A percentile compares a stretch with the other conserved stretches of the same genome.
Conservation (phyloP, 495 filamentous ascomycete genomes). For the Polyplosphaeria fusca region DNA sequence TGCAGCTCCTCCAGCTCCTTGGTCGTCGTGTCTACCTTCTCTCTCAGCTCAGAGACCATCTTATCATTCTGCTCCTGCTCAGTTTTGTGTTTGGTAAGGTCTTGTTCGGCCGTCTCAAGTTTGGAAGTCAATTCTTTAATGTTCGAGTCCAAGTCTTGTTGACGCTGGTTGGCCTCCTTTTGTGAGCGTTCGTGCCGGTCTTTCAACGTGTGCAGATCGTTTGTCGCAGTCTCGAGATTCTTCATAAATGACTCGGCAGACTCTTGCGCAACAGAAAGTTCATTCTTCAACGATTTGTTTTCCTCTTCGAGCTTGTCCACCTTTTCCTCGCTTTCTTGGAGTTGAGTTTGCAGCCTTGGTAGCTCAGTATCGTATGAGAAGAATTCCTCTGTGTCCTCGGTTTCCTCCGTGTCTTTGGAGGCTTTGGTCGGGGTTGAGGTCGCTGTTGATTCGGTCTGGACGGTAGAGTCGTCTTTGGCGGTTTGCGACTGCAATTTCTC, state of each 20-base stretch:
- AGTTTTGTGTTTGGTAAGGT: constrained; percentile 47
- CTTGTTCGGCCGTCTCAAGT: constrained; percentile 59
- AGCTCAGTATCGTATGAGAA: constrained; percentile 84
- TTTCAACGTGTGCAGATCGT: constrained; percentile 31
- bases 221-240: constrained; percentile 37
- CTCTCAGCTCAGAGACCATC: constrained; percentile 26
- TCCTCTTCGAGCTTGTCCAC: constrained; percentile 34
- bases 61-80: constrained; percentile 14
- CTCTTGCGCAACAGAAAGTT: constrained; percentile 40
- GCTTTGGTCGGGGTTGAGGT: constrained; percentile 8
- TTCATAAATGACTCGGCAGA: constrained; percentile 37
- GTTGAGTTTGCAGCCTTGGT: constrained; percentile 53
- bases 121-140: constrained; percentile 45
- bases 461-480: constrained; percentile 29
- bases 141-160: constrained; percentile 24
- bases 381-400: constrained; percentile 66
- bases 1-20: constrained; percentile 35
- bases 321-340: constrained; percentile 36
- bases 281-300: constrained; percentile 37
- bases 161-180: constrained; percentile 20
- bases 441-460: constrained; percentile 31
- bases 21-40: constrained; percentile 34
- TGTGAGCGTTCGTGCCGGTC: constrained; percentile 31
- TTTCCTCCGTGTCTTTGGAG: constrained; percentile 32
- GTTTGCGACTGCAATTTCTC: constrained; percentile 47